Percentiles rank a stretch among this genome's conserved stretches.
phyloP scores from a whole-genome alignment of 164 flowering plant genomes.

The Magnolia kwangsiensis region DNA sequence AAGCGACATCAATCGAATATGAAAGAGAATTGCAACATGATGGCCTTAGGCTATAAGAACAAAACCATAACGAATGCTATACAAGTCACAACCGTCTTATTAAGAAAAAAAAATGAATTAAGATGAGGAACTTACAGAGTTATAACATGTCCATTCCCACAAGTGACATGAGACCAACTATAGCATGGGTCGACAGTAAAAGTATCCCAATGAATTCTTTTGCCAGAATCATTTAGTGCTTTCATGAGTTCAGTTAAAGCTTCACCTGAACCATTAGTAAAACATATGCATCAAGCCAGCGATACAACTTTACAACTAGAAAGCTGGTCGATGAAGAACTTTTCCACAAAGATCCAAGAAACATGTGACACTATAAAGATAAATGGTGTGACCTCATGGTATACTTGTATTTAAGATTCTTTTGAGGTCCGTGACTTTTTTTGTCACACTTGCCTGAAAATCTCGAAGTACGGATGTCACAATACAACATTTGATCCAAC shows the following conservation, averaged over 20 bases:
- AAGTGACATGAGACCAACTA: slow-evolving; percentile 87
- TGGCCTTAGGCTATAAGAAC: neutral
- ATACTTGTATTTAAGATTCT: no score
- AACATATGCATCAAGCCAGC: slow-evolving; percentile 1
- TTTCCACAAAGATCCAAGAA: neutral
- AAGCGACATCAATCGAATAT: slow-evolving; percentile 5
- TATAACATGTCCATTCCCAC: slow-evolving; percentile 62
- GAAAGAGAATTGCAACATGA: neutral
- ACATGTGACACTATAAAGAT: neutral
- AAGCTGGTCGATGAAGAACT: neutral
- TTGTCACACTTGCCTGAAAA: no score
- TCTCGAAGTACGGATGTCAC: no score
- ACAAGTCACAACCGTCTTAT: neutral
- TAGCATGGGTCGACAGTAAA: slow-evolving; percentile 70
- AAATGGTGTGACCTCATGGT: no score
- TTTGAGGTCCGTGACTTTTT: no score
- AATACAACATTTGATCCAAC: no score
- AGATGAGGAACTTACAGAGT: slow-evolving; percentile 55
- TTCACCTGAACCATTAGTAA: slow-evolving; percentile 47
- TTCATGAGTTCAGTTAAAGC: slow-evolving; percentile 53
- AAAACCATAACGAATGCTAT: neutral
- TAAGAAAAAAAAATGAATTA: neutral
- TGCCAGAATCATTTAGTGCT: slow-evolving; percentile 57
- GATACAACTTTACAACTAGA: neutral
- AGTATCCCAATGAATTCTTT: slow-evolving; percentile 55